Percentiles rank a stretch among this genome's conserved stretches.
Evolutionary conservation across 2,329 filamentous ascomycete species (phyloP).

Genomic region (Grosmannia huntii): DNA sequence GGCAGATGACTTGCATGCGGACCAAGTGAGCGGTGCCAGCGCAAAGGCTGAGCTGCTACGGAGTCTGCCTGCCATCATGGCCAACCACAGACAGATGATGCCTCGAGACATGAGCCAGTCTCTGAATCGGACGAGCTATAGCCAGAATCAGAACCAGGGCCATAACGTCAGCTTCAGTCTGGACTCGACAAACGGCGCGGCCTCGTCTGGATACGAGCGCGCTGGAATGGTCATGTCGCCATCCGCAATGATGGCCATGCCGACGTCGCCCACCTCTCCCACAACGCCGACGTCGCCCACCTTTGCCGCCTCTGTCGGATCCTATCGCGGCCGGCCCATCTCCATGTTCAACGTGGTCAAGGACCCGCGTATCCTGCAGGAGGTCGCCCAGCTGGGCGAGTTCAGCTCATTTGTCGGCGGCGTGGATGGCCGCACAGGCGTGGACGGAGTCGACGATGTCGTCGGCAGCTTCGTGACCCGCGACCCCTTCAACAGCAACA

Average conservation of each 20-base stretch:
- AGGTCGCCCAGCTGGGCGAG: conserved; percentile 24
- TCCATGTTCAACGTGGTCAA: conserved; percentile 23
- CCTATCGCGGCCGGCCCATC: conserved; percentile 26
- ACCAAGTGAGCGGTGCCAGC: not conserved
- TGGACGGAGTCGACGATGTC: conserved; percentile 12
- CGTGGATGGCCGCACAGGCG: conserved; percentile 20
- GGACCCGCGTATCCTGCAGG: conserved; percentile 23
- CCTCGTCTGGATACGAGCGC: not conserved
- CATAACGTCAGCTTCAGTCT: not conserved
- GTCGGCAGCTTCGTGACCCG: not conserved
- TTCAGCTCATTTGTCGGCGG: conserved; percentile 29
- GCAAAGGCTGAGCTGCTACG: not conserved
- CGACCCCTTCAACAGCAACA: not conserved
- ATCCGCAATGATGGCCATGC: not conserved
- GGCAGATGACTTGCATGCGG: not conserved
- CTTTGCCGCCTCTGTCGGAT: conserved; percentile 21
- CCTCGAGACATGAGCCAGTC: not conserved
- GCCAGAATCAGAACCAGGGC: not conserved
- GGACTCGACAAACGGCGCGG: not conserved
- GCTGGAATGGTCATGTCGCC: not conserved
- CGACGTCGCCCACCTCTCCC: not conserved
- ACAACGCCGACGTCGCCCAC: conserved; percentile 6
- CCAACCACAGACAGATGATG: not conserved
- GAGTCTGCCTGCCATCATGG: not conserved
- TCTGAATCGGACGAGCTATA: not conserved